Percentiles rank a stretch among this genome's conserved stretches.
phyloP scores from a whole-genome alignment of 2,329 filamentous ascomycete genomes.

The Lecanicillium sp. region DNA sequence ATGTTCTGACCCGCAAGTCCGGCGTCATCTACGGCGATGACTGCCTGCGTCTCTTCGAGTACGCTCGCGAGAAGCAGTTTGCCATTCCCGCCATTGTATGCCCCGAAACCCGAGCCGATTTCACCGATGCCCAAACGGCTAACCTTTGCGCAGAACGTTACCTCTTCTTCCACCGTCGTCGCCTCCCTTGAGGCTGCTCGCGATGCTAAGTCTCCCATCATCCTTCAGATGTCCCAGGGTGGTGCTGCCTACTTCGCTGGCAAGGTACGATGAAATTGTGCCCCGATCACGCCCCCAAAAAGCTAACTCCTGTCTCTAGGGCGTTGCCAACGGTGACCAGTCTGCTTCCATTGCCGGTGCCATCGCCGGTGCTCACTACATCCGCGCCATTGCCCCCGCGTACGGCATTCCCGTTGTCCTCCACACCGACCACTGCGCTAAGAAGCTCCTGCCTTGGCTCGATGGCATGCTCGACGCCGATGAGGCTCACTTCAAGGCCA shows the following conservation, averaged over 20 bases:
- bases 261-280: conserved; percentile 48
- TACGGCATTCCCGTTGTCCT: conserved; percentile 91
- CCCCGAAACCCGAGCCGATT: conserved; percentile 4
- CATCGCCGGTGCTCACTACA: conserved; percentile 87
- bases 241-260: conserved; percentile 90
- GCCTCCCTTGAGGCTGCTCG: conserved; percentile 90
- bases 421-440: conserved; percentile 97
- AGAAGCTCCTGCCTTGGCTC: conserved; percentile 98
- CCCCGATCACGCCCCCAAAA: conserved; percentile 3
- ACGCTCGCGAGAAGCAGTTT: conserved; percentile 80
- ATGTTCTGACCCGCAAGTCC: conserved; percentile 45
- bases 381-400: conserved; percentile 76
- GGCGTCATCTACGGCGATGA: conserved; percentile 51
- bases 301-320: conserved; percentile 37
- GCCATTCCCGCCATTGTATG: conserved; percentile 73
- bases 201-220: conserved; percentile 84
- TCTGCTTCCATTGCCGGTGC: conserved; percentile 82
- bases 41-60: conserved; percentile 68
- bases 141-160: conserved; percentile 62
- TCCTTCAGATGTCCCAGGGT: conserved; percentile 90
- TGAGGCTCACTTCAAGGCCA: conserved; percentile 89
- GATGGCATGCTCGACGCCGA: conserved; percentile 94
- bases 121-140: conserved; percentile 8
- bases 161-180: conserved; percentile 73
- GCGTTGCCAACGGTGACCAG: conserved; percentile 74